Evolutionary conservation across 192 early-diverging fungal genomes (phyloP).

Genomic region (Umbelopsis sp.): DNA sequence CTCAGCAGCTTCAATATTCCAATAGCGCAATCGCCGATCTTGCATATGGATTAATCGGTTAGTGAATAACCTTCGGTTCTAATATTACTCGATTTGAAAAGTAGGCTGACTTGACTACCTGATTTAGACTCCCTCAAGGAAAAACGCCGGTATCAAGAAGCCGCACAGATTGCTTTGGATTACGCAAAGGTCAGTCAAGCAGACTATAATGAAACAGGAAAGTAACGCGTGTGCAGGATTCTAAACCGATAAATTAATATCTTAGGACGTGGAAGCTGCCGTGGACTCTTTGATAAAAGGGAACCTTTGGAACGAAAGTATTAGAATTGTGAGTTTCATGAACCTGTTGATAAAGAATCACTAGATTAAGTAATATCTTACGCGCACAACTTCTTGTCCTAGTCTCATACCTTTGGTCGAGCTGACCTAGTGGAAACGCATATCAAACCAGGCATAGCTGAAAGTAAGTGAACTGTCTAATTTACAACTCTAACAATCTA

Average conservation of each 20-base stretch:
- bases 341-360: background rate
- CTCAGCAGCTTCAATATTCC: slow-evolving; percentile 54
- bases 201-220: background rate
- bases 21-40: slow-evolving; percentile 48
- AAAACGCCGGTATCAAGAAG: slow-evolving; percentile 63
- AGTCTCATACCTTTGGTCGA: slow-evolving; percentile 58
- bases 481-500: slow-evolving; percentile 30
- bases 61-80: too few species aligned
- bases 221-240: background rate
- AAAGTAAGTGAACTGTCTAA: slow-evolving; percentile 37
- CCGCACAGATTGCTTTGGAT: slow-evolving; percentile 72
- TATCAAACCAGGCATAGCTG: slow-evolving; percentile 64
- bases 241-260: slow-evolving; percentile 22
- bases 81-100: too few species aligned
- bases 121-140: slow-evolving; percentile 50
- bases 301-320: slow-evolving; percentile 75
- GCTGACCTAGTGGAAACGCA: slow-evolving; percentile 77
- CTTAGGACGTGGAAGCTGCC: slow-evolving; percentile 67
- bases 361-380: background rate
- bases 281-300: slow-evolving; percentile 72
- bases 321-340: slow-evolving; percentile 51
- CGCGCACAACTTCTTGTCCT: background rate
- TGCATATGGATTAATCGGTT: slow-evolving; percentile 59
- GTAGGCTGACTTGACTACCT: slow-evolving; percentile 25
- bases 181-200: slow-evolving; percentile 49